Evolutionary conservation across 2,329 filamentous ascomycete species (phyloP).

Genomic region (Dactylonectria estremocensis): DNA sequence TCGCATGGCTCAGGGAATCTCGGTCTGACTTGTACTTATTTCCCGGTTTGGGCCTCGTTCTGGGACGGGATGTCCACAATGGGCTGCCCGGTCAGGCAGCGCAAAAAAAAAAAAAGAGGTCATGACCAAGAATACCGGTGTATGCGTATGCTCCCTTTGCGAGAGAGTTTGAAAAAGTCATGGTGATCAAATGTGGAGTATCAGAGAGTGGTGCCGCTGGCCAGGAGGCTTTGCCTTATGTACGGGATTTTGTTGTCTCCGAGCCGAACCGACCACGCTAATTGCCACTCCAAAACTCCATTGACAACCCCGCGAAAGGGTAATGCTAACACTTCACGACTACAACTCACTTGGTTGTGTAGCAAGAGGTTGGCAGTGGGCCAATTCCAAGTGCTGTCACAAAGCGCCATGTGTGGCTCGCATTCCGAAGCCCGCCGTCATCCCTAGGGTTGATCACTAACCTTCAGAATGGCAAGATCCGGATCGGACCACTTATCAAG

Average conservation of each 20-base stretch:
- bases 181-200: neutral
- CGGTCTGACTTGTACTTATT: slow-evolving; percentile 58
- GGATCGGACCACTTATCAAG: slow-evolving; percentile 8
- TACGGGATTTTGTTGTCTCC: slow-evolving; percentile 6
- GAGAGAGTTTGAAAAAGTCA: neutral
- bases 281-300: neutral
- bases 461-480: slow-evolving; percentile 9
- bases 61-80: slow-evolving; percentile 53
- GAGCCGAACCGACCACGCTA: slow-evolving; percentile 20
- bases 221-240: neutral
- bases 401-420: neutral
- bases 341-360: neutral
- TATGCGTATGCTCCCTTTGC: slow-evolving; percentile 23
- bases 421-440: neutral
- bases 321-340: neutral
- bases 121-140: slow-evolving; percentile 51
- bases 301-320: neutral
- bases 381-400: neutral
- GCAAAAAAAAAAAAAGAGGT: slow-evolving; percentile 57
- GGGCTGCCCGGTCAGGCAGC: slow-evolving; percentile 52
- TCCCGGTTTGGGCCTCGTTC: slow-evolving; percentile 56
- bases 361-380: neutral
- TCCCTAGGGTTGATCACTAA: neutral
- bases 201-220: neutral
- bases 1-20: slow-evolving; percentile 58